A percentile compares a stretch with the other conserved stretches of the same genome.
Conservation (phyloP, 495 filamentous ascomycete species). For the Penicillium coprophilum region DNA sequence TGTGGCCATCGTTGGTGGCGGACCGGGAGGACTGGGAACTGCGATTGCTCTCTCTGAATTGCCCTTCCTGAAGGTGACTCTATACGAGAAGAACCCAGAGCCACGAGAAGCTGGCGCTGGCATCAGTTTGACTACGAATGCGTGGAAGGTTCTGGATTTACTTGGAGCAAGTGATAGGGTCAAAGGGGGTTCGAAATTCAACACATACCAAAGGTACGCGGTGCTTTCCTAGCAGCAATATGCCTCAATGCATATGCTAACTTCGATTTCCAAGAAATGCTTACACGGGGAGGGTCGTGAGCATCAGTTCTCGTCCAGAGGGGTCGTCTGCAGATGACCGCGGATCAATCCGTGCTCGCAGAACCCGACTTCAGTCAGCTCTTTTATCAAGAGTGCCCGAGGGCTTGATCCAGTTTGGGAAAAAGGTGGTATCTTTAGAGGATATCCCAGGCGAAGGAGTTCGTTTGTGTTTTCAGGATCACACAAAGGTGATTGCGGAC, state of each 20-base stretch:
- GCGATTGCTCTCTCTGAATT: constrained; percentile 50
- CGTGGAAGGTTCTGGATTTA: constrained; percentile 48
- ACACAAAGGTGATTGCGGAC: constrained; percentile 38
- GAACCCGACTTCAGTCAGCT: constrained; percentile 43
- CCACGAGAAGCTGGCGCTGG: constrained; percentile 51
- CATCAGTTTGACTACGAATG: constrained; percentile 38
- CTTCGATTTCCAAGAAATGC: constrained; percentile 16
- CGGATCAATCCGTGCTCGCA: constrained; percentile 31
- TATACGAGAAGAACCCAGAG: constrained; percentile 51
- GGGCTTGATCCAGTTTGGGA: constrained; percentile 39
- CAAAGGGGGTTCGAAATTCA: constrained; percentile 25
- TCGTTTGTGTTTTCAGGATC: constrained; percentile 35
- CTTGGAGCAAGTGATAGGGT: constrained; percentile 45
- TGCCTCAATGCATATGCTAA: neutral
- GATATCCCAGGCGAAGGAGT: constrained; percentile 31
- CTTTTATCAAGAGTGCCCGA: constrained; percentile 37
- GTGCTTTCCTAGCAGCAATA: neutral
- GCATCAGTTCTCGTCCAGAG: constrained; percentile 13
- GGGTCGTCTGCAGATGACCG: constrained; percentile 15
- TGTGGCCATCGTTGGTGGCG: constrained; percentile 47
- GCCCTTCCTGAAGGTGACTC: constrained; percentile 41
- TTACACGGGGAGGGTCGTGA: constrained; percentile 21
- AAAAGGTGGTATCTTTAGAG: constrained; percentile 35
- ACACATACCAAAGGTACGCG: constrained; percentile 23
- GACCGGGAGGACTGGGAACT: constrained; percentile 49